These are phyloP conservation scores for Boletales sp. DNA, from an alignment of 768 basidiomycete genomes.

Conservation along the genomic window DNA sequence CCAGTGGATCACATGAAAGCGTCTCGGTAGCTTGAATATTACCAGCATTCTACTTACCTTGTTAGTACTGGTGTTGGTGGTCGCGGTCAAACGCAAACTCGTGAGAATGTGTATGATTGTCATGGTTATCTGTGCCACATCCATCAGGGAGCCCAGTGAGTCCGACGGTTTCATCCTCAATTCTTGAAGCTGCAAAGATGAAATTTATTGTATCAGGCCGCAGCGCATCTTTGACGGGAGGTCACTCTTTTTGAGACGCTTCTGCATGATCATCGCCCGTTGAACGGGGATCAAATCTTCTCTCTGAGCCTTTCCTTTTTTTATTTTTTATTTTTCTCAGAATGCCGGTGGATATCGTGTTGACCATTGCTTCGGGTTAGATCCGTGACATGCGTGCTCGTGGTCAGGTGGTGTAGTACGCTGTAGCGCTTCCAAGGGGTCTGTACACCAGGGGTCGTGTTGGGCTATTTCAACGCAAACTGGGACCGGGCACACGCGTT, in stretches of 20 bases:
- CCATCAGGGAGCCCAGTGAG: too few relatives aligned
- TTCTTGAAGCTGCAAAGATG: conserved; percentile 11
- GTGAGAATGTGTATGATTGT: too few relatives aligned
- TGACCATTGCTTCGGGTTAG: neutral
- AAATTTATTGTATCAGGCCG: conserved; percentile 21
- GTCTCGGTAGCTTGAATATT: too few relatives aligned
- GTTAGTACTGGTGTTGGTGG: too few relatives aligned
- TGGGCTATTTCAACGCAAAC: too few relatives aligned
- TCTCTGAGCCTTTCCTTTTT: conserved; percentile 27
- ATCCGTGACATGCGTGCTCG: neutral
- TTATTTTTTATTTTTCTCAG: neutral
- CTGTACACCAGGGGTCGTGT: neutral
- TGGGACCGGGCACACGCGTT: too few relatives aligned
- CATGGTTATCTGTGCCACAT: too few relatives aligned
- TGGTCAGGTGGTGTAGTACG: neutral
- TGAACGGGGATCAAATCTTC: conserved; percentile 26
- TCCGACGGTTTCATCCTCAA: neutral
- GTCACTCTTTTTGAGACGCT: conserved; percentile 26
- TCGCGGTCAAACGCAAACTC: too few relatives aligned
- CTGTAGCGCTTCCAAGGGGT: neutral
- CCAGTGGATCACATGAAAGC: neutral
- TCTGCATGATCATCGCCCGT: conserved; percentile 23
- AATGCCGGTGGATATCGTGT: conserved; percentile 2
- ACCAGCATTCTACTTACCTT: too few relatives aligned
- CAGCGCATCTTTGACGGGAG: conserved; percentile 18